Base-by-base conservation (phyloP, 148 eudicot genomes). In the Amaranthus cruentus region DNA sequence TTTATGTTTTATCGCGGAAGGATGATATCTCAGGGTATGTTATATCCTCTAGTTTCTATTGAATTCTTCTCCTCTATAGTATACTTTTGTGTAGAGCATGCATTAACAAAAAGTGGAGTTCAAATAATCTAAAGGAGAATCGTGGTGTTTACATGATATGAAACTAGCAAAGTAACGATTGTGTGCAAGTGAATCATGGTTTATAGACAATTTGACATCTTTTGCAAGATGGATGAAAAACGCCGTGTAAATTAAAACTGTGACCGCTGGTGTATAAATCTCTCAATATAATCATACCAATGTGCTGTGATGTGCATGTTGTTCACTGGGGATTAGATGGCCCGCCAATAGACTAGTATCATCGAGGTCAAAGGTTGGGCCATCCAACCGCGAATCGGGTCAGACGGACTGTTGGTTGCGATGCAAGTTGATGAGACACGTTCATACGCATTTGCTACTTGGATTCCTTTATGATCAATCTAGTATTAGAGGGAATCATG, bases 1-100 rank as follows among this genome's bases (percentile, higher is more conserved):
- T 91, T 76, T 84, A 83, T 76, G 91, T 89, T 70, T 77, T 91
- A 58, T 87, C 91, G 66, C 95, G 93, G 73, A 91, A 81, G 79
- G 91, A 93, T 76, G 85, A 89, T 73, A 88, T 84, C 61, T 84
- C 83, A 50, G 82, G 70, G 65, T 66, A 52, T 70, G 14, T 78
- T 70, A 6, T 51, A n/a, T 57, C 57, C 61, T 72, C 47, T 76
- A 12, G 54, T 60, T 51, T 42, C 44, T 9, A 59, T 38, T 69
- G 59, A 55, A 4, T 28, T 42, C 70, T 21, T 15, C 60, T 63
- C 15, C 18, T 28, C 18, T 14, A 18, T 59, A 5, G 13, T 65
- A 42, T 28, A 54, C n/a, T 38, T 49, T 42, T 72, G 56, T 64
- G 52, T 46, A 9, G 7, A 46, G 4, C 3, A 50, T 50, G 49